These are phyloP conservation scores for Pythium periplocum DNA, from an alignment of 352 stramenopile genomes.

Conservation along the genomic window DNA sequence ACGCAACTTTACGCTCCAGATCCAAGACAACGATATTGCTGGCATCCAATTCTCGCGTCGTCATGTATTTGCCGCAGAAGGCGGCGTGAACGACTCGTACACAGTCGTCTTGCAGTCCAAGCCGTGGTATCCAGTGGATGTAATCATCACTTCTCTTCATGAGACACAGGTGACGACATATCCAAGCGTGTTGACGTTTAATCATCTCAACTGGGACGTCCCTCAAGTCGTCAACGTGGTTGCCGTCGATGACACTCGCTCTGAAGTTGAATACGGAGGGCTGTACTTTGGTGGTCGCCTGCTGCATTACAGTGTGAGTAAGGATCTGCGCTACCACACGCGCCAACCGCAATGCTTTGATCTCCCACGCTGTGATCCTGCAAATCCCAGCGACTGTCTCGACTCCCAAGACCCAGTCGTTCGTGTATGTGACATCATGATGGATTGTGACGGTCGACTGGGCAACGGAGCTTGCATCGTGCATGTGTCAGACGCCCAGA, in stretches of 20 bases:
- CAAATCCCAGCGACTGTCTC: conserved; percentile 24
- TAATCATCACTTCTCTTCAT: conserved; percentile 40
- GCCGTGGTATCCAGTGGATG: conserved; percentile 51
- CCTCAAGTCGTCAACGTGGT: conserved; percentile 35
- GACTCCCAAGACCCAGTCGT: conserved; percentile 13
- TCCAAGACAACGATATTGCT: conserved; percentile 63
- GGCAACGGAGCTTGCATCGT: conserved; percentile 53
- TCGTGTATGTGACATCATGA: conserved; percentile 45
- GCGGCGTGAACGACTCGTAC: conserved; percentile 49
- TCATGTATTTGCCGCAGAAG: conserved; percentile 59
- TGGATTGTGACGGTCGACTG: conserved; percentile 29
- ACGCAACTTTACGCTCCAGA: conserved; percentile 51
- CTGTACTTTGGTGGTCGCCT: conserved; percentile 52
- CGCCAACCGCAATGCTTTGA: conserved; percentile 54
- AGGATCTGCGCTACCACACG: conserved; percentile 61
- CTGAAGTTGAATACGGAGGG: conserved; percentile 55
- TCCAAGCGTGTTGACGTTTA: conserved; percentile 30
- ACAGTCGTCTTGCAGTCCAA: conserved; percentile 43
- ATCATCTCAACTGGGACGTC: conserved; percentile 40
- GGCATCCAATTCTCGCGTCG: conserved; percentile 43
- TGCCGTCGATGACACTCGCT: conserved; percentile 52
- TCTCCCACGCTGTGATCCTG: conserved; percentile 41
- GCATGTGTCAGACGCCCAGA: conserved; percentile 5
- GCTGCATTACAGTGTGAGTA: conserved; percentile 48
- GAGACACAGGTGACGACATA: conserved; percentile 30